Conservation (phyloP, 192 early-diverging fungal genomes). For the Geranomyces variabilis region DNA sequence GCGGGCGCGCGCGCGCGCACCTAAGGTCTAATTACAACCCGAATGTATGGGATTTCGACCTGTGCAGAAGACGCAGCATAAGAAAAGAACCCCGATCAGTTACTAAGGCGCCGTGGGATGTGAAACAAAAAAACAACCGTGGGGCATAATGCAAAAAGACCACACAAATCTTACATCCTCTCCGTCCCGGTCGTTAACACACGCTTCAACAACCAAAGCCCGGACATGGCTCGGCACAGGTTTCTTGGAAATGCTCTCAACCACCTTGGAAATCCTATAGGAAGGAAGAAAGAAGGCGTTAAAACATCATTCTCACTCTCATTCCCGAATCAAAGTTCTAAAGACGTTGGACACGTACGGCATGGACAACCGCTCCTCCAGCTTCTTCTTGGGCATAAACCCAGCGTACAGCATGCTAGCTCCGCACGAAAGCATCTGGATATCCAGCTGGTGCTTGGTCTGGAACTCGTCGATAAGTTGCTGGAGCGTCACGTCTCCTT, state of each 20-base stretch:
- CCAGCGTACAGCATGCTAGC: slow-evolving; percentile 91
- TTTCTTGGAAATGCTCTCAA: slow-evolving; percentile 84
- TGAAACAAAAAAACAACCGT: no score
- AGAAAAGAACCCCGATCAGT: not conserved
- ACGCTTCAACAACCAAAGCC: slow-evolving; percentile 82
- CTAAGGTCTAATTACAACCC: slow-evolving; percentile 42
- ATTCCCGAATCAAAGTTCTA: no score
- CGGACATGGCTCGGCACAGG: slow-evolving; percentile 83
- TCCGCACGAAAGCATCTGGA: slow-evolving; percentile 91
- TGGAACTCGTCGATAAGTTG: slow-evolving; percentile 87
- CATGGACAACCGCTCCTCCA: slow-evolving; percentile 77
- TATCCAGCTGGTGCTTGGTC: slow-evolving; percentile 79
- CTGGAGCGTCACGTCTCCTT: slow-evolving; percentile 83
- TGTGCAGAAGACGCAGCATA: not conserved
- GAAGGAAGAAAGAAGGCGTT: not conserved
- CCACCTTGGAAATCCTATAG: slow-evolving; percentile 73
- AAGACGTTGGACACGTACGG: slow-evolving; percentile 52
- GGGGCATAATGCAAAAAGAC: no score
- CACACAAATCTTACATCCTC: slow-evolving; percentile 73
- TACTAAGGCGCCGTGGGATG: not conserved
- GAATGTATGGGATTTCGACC: slow-evolving; percentile 55
- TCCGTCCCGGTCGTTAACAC: slow-evolving; percentile 82
- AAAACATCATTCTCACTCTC: not conserved
- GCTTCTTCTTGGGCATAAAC: slow-evolving; percentile 87
- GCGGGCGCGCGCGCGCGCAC: not conserved